Evolutionary conservation across 139 green algal species (phyloP), one percentile per base, ranked within the genome.

Genomic region (Ettlia oleoabundans): DNA sequence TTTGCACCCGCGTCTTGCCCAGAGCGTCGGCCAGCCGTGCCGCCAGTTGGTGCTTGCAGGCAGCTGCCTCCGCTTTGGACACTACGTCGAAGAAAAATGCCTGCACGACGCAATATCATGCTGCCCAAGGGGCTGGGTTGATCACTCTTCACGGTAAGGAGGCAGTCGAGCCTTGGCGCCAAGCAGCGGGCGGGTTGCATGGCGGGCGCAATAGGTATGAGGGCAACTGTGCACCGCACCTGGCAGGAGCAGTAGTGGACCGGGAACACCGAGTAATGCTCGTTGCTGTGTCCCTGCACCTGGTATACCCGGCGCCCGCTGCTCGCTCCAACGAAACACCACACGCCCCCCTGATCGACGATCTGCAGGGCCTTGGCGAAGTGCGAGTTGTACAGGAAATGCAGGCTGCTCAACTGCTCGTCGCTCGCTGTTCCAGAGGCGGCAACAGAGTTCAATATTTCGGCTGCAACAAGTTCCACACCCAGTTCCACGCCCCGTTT

Each of bases 1-100:
- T 75, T 40, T 71, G 42, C 24, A 63, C 51, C 26, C 70, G 82
- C 6, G 64, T 43, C 47, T 68, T 79, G 66, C 63, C 52, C 22
- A 94, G 43, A 1, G 81, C 70, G 4, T 82, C 38, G 0, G 91
- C 92, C 42, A 97, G 43, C 24, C 90, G 84, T 0, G 89, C 94
- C 3, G 94, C 94, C 61, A 98, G 88, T 81, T 96, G 92, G 86
- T 98, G 94, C 88, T 98, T 98, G 93, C 94, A 98, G 90, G 96
- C 89, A 85, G 82, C 41, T 43, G 91, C 89, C 28, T 96, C 92
- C 21, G 67, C 67, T 40, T 90, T 89, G 55, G 65, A 82, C 0
- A 96, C 88, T 1, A 97, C 92, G 65, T 96, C 91, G 43, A 89
- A 97, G 76, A 92, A 87, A 82, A 97, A 96, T 8, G 94, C 72